Conservation (phyloP, 1,139 yeast species). For the Blastobotrys petasosporus region DNA sequence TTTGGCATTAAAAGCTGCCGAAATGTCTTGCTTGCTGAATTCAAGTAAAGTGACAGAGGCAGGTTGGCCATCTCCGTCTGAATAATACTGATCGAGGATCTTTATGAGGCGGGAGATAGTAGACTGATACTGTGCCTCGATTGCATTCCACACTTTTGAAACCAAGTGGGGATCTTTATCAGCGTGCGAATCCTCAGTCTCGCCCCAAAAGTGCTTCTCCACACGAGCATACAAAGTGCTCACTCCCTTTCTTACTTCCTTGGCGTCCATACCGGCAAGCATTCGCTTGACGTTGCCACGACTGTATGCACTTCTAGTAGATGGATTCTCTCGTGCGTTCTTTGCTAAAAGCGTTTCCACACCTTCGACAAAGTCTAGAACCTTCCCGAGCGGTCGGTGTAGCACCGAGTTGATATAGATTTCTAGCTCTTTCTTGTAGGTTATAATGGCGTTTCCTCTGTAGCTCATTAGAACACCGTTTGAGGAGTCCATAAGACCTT, state of each 20-base stretch:
- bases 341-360: slow-evolving; percentile 48
- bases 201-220: slow-evolving; percentile 47
- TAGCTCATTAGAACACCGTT: slow-evolving; percentile 29
- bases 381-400: slow-evolving; percentile 56
- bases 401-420: slow-evolving; percentile 48
- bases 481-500: slow-evolving; percentile 40
- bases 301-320: slow-evolving; percentile 60
- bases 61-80: slow-evolving; percentile 29
- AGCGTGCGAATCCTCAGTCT: slow-evolving; percentile 27
- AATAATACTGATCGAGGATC: slow-evolving; percentile 41
- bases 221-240: slow-evolving; percentile 52
- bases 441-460: slow-evolving; percentile 32
- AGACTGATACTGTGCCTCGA: slow-evolving; percentile 46
- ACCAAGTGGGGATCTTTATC: slow-evolving; percentile 41
- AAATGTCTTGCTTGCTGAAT: slow-evolving; percentile 41
- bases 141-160: slow-evolving; percentile 48
- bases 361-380: slow-evolving; percentile 59
- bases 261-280: slow-evolving; percentile 49
- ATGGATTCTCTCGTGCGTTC: slow-evolving; percentile 40
- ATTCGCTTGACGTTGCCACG: slow-evolving; percentile 54
- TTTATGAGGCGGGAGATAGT: slow-evolving; percentile 38
- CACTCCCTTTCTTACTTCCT: slow-evolving; percentile 53
- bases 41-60: slow-evolving; percentile 28
- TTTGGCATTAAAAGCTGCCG: slow-evolving; percentile 34
- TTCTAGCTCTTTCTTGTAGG: slow-evolving; percentile 43